Conservation (phyloP, 176 grass and related monocot species). For the Oropetium thomaeum region DNA sequence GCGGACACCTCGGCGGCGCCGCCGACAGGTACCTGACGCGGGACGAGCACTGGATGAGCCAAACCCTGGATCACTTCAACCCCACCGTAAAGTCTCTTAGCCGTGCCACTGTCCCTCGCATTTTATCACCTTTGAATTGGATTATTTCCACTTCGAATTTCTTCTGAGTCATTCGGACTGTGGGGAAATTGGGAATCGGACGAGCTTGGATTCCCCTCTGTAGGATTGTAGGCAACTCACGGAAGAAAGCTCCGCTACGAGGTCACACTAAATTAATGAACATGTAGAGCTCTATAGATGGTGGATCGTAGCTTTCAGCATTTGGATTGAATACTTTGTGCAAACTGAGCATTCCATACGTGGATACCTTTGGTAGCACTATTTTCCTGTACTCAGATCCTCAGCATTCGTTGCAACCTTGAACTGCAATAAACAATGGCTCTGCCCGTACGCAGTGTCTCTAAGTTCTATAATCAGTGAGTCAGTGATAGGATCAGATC, state of each 20-base stretch:
- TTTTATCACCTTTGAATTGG: neutral
- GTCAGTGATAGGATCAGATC: neutral
- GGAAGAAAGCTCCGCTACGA: neutral
- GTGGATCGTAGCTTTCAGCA: neutral
- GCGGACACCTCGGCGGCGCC: slow-evolving; percentile 14
- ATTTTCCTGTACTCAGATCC: neutral
- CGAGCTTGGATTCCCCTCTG: neutral
- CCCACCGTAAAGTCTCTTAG: slow-evolving; percentile 56
- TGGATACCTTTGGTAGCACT: neutral
- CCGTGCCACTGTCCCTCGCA: neutral
- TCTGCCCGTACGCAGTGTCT: neutral
- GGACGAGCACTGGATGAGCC: slow-evolving; percentile 81
- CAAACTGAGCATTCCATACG: neutral
- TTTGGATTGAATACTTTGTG: neutral
- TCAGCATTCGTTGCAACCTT: neutral
- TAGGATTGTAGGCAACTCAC: neutral
- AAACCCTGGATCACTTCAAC: slow-evolving; percentile 92
- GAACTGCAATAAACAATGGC: neutral
- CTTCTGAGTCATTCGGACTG: neutral
- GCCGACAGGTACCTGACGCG: slow-evolving; percentile 57
- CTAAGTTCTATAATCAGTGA: neutral
- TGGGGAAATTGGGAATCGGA: neutral
- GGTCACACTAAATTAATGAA: neutral
- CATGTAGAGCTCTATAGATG: neutral
- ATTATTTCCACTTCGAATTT: neutral